Conservation (phyloP, 176 grass and related monocot species). For the Zizania latifolia region DNA sequence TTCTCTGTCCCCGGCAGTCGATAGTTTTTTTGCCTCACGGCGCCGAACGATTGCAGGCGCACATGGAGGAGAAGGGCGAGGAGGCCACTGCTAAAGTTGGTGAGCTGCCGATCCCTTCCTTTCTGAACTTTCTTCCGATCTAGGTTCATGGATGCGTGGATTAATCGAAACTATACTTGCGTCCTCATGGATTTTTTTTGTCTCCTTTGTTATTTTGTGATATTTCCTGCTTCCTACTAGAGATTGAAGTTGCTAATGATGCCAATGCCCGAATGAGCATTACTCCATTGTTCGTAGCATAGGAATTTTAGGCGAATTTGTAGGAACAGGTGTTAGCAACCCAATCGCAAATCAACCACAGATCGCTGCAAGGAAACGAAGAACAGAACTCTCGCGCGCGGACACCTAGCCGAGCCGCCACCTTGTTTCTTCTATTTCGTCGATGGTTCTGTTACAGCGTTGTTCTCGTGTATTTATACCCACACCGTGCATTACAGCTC, state of each 20-base stretch:
- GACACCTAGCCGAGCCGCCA: too few relatives aligned
- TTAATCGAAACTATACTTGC: background rate
- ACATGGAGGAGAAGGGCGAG: constrained; percentile 53
- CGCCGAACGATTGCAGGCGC: constrained; percentile 45
- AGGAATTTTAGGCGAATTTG: background rate
- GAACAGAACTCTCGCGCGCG: too few relatives aligned
- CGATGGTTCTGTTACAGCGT: too few relatives aligned
- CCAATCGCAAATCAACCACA: too few relatives aligned
- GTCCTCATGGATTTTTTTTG: background rate
- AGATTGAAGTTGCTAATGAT: background rate
- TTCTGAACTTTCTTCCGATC: background rate
- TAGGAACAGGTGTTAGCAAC: background rate
- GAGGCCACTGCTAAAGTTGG: constrained; percentile 55
- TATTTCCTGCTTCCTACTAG: background rate
- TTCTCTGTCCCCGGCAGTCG: background rate
- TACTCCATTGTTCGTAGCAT: background rate
- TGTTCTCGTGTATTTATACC: too few relatives aligned
- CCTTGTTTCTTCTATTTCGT: too few relatives aligned
- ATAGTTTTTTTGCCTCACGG: background rate
- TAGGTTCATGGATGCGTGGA: background rate
- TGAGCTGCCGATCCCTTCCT: constrained; percentile 29
- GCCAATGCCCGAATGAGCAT: background rate
- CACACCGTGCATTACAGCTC: too few relatives aligned
- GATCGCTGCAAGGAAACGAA: too few relatives aligned
- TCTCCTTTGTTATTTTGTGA: background rate